Evolutionary conservation across 2,329 filamentous ascomycete species (phyloP), one percentile per base, ranked within the genome.

Genomic region (Diaporthe ilicicola): DNA sequence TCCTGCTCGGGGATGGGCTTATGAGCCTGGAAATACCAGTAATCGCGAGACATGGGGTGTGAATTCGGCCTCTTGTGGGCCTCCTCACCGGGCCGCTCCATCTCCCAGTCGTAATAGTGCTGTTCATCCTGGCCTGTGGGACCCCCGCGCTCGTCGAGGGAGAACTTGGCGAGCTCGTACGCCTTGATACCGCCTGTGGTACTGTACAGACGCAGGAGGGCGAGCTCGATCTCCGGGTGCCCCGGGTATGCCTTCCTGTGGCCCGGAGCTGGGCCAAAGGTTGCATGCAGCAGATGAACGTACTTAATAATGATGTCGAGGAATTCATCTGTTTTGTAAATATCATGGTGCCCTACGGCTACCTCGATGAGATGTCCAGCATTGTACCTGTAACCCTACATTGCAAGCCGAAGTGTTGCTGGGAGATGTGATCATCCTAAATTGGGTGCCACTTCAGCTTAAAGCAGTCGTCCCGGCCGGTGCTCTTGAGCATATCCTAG

Each of bases 331-430:
- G 88, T 89, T 37, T 83, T 79, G 75, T 87, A 89, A 51, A 85
- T 81, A 3, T 84, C 78, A n/a, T 83, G 77, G 71, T 91, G 88
- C 0, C 88, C 87, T 4, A 91, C 77, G 2, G 88, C 88, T 0
- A 85, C 89, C 77, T 91, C 89, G 59, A 90, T 89, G 13, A 91
- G 78, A 77, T 91, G 89, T 0, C 89, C 89, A 12, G 85, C 85
- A 73, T 90, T 90, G 75, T 90, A 90, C 71, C 86, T 87, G 13
- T 24, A 4, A 48, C 5, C 13, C 8, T 53, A 17, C 24, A 29
- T 53, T 19, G 46, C 34, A 3, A 7, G 3, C n/a, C 13, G 24
- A 32, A 32, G 12, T 32, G 3, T 5, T 53, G 89, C 86, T 86
- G 89, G 72, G 74, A 75, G 1, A 83, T 82, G 64, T 82, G 77